Evolutionary conservation across 2,329 filamentous ascomycete genomes (phyloP), one percentile per base, ranked within the genome.

Genomic region (Fusarium acutatum): DNA sequence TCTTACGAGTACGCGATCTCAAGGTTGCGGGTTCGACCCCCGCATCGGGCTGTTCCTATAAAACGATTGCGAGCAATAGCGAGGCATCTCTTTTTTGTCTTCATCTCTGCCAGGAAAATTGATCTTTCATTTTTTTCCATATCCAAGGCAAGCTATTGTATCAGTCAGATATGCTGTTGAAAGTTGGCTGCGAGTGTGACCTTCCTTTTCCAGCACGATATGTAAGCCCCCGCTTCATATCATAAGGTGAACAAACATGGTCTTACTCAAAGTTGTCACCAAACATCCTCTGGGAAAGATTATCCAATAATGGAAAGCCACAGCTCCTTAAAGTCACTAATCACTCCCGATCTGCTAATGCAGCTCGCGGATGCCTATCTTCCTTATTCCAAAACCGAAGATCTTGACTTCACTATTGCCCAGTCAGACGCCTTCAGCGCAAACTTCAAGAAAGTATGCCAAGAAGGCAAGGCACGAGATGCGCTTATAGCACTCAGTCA

Each of bases 11-110:
- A 70, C 77, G 65, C 76, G 58, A 87, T 86, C 86, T 87, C 83
- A 86, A 87, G 85, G 85, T 84, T 87, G 85, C 84, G 85, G 85
- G 87, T 88, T 87, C 85, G 85, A 86, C 80, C 81, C 81, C 82
- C 81, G 80, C 81, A 81, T 82, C 79, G 80, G 81, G 81, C 80
- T 82, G 41, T 72, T 72, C 69, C 70, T 69, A 72, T 66, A 62
- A 40, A 67, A 54, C 63, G 41, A 71, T 67, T 72, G 68, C 63
- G 69, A 71, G 57, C 58, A 24, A 63, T 58, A 54, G 67, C 54
- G 69, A 72, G 59, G 69, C 69, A 58, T 46, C 69, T 67, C 68
- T 72, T 71, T 56, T 28, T n/a, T 10, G 4, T 24, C 32, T n/a
- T n/a, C n/a, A n/a, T n/a, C n/a, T n/a, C n/a, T n/a, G n/a, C n/a